These are phyloP conservation scores for Crucibulum laeve DNA, from an alignment of 768 basidiomycete species.

Conservation along the genomic window DNA sequence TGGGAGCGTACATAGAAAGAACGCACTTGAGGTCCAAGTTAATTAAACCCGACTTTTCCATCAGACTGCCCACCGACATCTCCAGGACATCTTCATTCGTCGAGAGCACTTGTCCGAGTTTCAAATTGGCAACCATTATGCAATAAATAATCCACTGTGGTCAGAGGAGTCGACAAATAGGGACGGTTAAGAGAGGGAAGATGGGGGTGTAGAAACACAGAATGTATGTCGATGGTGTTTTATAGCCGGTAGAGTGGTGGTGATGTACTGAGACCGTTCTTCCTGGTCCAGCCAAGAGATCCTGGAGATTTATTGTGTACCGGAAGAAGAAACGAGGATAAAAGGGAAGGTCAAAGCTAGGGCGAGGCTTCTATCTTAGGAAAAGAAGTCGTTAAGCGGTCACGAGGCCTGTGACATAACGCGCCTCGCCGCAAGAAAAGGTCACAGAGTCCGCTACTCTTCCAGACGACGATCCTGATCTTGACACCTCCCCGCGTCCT, in stretches of 20 bases:
- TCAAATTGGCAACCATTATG: background rate
- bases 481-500: no score
- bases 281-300: no score
- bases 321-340: background rate
- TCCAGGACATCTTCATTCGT: background rate
- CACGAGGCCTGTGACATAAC: background rate
- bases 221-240: no score
- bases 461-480: no score
- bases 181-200: no score
- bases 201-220: no score
- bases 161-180: no score
- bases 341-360: background rate
- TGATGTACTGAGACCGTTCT: no score
- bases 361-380: background rate
- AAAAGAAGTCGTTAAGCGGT: background rate
- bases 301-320: background rate
- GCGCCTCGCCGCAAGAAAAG: no score
- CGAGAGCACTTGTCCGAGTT: background rate
- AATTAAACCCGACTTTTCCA: background rate
- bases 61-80: background rate
- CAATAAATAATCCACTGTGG: background rate
- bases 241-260: no score
- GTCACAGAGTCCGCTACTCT: no score
- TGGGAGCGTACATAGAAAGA: background rate
- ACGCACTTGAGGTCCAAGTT: slow-evolving; percentile 7